phyloP scores from a whole-genome alignment of 225 moss, liverwort and hornwort genomes.

The Rhytidiadelphus loreus region DNA sequence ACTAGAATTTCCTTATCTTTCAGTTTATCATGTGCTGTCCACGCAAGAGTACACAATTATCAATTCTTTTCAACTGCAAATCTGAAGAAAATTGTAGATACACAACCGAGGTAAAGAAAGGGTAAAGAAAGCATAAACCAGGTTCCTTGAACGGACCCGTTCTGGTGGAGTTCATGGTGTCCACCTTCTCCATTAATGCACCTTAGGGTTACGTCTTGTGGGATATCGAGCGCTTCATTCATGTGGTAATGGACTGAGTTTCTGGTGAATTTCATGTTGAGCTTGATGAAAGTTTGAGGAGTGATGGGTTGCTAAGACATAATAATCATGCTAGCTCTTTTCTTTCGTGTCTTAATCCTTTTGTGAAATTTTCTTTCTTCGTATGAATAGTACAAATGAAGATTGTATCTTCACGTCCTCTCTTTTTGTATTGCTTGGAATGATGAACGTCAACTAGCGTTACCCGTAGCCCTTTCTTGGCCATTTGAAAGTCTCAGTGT shows the following conservation, averaged over 20 bases:
- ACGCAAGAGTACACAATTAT: background rate
- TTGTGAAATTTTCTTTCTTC: background rate
- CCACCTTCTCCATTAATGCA: background rate
- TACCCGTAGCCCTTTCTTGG: background rate
- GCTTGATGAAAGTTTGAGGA: background rate
- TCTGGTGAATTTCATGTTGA: background rate
- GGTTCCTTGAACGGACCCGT: background rate
- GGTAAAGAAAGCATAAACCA: background rate
- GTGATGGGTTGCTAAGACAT: background rate
- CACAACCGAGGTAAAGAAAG: background rate
- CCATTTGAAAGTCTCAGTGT: background rate
- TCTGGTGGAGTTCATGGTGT: background rate
- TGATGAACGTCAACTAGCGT: background rate
- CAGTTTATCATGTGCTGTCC: slow-evolving; percentile 34
- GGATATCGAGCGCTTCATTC: background rate
- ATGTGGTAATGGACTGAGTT: background rate
- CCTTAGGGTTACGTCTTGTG: background rate
- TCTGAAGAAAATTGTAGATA: background rate
- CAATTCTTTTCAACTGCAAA: background rate
- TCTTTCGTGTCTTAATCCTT: background rate
- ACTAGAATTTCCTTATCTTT: slow-evolving; percentile 44
- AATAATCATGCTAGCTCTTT: background rate
- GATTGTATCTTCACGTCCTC: background rate
- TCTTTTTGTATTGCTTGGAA: background rate
- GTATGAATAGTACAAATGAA: background rate